A percentile compares a stretch with the other conserved stretches of the same genome.
phyloP scores from a whole-genome alignment of 2,329 filamentous ascomycete genomes.

The Dactylellina haptotyla region DNA sequence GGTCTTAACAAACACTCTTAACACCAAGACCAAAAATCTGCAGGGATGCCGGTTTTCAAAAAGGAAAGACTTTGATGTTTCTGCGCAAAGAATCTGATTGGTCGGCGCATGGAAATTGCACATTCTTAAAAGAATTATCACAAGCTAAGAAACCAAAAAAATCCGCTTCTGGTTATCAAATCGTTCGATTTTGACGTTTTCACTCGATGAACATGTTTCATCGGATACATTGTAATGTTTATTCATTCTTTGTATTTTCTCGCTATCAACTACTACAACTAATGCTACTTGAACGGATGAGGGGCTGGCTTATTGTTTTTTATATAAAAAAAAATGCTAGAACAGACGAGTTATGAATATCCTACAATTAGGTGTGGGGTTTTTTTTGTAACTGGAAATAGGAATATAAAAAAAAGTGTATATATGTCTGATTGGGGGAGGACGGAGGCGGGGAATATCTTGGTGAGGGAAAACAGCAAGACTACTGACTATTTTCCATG shows the following conservation, averaged over 20 bases:
- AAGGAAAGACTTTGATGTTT: background rate
- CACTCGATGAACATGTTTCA: too few species aligned
- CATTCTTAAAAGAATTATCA: too few species aligned
- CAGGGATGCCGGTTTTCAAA: background rate
- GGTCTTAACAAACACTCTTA: too few species aligned
- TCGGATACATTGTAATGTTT: too few species aligned
- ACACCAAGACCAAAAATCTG: too few species aligned
- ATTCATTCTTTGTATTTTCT: slow-evolving; percentile 6
- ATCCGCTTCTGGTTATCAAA: too few species aligned
- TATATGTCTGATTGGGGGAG: slow-evolving; percentile 39
- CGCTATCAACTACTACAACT: slow-evolving; percentile 10
- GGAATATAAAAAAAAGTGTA: slow-evolving; percentile 48
- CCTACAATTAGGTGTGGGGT: slow-evolving; percentile 55
- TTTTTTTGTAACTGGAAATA: slow-evolving; percentile 53
- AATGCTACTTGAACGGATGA: slow-evolving; percentile 14
- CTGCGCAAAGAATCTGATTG: slow-evolving; percentile 44
- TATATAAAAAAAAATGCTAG: slow-evolving; percentile 1
- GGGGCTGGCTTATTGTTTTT: background rate
- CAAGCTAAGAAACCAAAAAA: too few species aligned
- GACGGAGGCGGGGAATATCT: slow-evolving; percentile 61
- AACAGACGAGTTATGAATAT: slow-evolving; percentile 47
- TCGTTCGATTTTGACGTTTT: too few species aligned
- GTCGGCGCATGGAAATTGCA: slow-evolving; percentile 1
- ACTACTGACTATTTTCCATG: slow-evolving; percentile 59
- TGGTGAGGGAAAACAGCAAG: slow-evolving; percentile 59